Evolutionary conservation across 1,139 yeast species (phyloP).

Genomic region (Debaryomyces fabryi): DNA sequence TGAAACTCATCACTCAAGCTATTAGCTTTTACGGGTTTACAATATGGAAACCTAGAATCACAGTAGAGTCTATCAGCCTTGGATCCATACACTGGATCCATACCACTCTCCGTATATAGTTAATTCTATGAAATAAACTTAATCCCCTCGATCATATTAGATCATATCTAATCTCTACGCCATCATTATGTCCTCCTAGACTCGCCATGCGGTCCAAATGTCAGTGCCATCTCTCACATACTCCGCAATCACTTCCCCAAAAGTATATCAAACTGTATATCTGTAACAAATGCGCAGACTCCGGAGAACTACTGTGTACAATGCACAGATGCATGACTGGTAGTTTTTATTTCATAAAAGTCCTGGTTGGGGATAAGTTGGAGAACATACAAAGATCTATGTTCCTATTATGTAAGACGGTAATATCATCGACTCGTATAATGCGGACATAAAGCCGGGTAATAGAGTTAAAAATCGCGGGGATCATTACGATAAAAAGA

Average conservation of each 20-base stretch:
- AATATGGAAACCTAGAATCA: background rate
- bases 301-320: background rate
- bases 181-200: background rate
- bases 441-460: slow-evolving; percentile 2
- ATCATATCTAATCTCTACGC: background rate
- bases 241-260: background rate
- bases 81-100: background rate
- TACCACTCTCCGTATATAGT: background rate
- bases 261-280: background rate
- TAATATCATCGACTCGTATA: background rate
- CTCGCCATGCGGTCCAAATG: background rate
- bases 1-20: background rate
- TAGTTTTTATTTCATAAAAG: background rate
- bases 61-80: background rate
- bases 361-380: background rate
- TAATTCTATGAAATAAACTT: background rate
- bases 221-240: background rate
- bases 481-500: slow-evolving; percentile 3
- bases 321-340: background rate
- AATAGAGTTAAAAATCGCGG: background rate
- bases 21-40: background rate
- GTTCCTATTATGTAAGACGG: background rate
- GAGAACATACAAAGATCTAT: background rate
- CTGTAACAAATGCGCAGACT: background rate
- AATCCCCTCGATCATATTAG: background rate